Evolutionary conservation across 371 early-diverging fungal species (phyloP).

Genomic region (Mucor sp.): DNA sequence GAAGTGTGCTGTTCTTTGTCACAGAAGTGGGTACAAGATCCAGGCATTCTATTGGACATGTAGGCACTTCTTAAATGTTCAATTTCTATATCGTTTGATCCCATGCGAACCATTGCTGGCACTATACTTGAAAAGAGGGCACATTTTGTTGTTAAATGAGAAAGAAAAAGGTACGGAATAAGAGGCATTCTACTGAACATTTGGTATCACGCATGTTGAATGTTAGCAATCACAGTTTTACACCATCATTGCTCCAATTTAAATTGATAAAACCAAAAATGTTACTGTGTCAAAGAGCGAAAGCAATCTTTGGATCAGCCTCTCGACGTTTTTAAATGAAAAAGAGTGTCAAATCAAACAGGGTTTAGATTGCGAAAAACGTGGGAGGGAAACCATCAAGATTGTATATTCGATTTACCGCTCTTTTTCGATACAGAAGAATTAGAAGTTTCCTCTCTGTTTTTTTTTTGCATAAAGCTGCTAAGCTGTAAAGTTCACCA

Average conservation of each 20-base stretch:
- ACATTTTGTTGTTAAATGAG: background rate
- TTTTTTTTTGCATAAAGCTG: background rate
- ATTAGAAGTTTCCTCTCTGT: background rate
- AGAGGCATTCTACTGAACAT: background rate
- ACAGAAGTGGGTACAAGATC: slow-evolving; percentile 11
- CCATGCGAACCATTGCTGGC: background rate
- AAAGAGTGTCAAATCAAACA: background rate
- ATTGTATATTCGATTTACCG: background rate
- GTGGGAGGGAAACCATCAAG: background rate
- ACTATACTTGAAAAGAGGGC: background rate
- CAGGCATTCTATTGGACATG: slow-evolving; percentile 13
- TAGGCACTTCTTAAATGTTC: slow-evolving; percentile 4
- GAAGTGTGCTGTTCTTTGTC: slow-evolving; percentile 25
- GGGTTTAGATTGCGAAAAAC: background rate
- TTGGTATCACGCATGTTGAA: background rate
- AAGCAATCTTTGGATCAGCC: background rate
- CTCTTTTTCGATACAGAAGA: background rate
- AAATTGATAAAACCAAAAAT: background rate
- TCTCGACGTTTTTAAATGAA: background rate
- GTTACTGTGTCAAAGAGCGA: background rate
- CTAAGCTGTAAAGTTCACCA: background rate
- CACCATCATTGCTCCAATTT: background rate
- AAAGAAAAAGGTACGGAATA: background rate
- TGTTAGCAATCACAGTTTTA: background rate
- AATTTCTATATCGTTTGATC: background rate